Evolutionary conservation across 106 monocot species (phyloP).

Genomic region (Dioscorea alata): DNA sequence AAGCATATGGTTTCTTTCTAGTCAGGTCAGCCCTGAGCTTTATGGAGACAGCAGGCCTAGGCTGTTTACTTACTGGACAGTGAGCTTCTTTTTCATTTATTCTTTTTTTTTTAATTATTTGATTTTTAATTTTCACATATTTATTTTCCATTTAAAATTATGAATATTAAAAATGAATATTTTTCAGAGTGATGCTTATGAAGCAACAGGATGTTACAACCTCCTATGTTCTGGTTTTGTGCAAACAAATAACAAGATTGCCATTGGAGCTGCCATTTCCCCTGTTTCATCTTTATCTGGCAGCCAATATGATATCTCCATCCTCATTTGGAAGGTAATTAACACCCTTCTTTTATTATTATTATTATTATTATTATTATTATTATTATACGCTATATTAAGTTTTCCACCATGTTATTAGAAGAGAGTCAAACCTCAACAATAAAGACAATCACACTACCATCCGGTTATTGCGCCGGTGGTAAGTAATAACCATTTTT

Average conservation of each 20-base stretch:
- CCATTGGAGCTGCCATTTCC: constrained; percentile 71
- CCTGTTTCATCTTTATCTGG: constrained; percentile 42
- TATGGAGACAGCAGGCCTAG: constrained; percentile 97
- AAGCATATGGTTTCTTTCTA: constrained; percentile 84
- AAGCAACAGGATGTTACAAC: constrained; percentile 80
- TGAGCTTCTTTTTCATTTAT: constrained; percentile 13
- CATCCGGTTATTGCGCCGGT: no score
- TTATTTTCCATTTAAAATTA: no score
- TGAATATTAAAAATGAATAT: no score
- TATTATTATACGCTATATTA: no score
- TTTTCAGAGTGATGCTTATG: constrained; percentile 62
- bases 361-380: no score
- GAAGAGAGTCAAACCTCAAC: no score
- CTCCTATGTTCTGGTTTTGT: constrained; percentile 64
- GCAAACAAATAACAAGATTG: constrained; percentile 68
- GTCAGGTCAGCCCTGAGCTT: constrained; percentile 99
- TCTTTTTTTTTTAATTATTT: background rate
- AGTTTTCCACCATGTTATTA: no score
- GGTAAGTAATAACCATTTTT: no score
- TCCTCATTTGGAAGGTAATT: constrained; percentile 72
- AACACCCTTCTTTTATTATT: no score
- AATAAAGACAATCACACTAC: no score
- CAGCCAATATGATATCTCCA: constrained; percentile 58
- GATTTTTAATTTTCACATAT: no score
- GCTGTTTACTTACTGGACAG: constrained; percentile 99